A percentile compares a stretch with the other conserved stretches of the same genome.
Conservation (phyloP, 164 flowering plant species). For the Tetrastigma voinierianum region DNA sequence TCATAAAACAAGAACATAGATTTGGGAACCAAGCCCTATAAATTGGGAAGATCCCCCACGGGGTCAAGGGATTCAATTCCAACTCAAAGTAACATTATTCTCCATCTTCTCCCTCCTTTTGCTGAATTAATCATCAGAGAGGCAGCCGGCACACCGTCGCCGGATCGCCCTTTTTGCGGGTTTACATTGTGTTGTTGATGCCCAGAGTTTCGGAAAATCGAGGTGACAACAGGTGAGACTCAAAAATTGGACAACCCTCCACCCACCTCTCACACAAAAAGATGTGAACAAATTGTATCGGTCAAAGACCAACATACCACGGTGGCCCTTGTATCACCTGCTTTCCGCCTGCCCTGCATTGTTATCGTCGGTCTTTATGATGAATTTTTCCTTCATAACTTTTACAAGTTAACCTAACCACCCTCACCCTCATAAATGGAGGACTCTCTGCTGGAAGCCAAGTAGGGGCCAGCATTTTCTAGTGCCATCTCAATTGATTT, state of each 20-base stretch:
- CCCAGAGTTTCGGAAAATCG: too few species aligned
- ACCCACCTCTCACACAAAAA: not conserved
- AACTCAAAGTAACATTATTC: too few species aligned
- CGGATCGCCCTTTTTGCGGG: too few species aligned
- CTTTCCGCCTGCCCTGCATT: conserved; percentile 87
- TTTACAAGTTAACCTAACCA: conserved; percentile 58
- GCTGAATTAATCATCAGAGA: too few species aligned
- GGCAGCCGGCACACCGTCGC: too few species aligned
- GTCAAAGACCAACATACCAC: conserved; percentile 1
- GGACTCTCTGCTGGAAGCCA: conserved; percentile 67
- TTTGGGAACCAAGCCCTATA: too few species aligned
- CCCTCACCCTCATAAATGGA: conserved; percentile 85
- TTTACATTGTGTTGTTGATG: too few species aligned
- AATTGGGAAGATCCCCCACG: too few species aligned
- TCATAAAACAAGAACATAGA: too few species aligned
- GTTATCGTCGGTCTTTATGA: conserved; percentile 59
- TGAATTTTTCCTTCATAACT: conserved; percentile 19
- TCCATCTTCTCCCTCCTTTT: too few species aligned
- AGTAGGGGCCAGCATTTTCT: conserved; percentile 65
- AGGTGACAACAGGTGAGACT: too few species aligned
- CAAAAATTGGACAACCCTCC: not conserved
- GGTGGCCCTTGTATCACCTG: conserved; percentile 47
- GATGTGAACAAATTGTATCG: not conserved
- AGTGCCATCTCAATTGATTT: conserved; percentile 70
- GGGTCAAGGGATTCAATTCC: too few species aligned